A percentile compares a stretch with the other conserved stretches of the same genome.
Evolutionary conservation across 805 yeast genomes (phyloP).

Genomic region (Yarrowia hollandica): DNA sequence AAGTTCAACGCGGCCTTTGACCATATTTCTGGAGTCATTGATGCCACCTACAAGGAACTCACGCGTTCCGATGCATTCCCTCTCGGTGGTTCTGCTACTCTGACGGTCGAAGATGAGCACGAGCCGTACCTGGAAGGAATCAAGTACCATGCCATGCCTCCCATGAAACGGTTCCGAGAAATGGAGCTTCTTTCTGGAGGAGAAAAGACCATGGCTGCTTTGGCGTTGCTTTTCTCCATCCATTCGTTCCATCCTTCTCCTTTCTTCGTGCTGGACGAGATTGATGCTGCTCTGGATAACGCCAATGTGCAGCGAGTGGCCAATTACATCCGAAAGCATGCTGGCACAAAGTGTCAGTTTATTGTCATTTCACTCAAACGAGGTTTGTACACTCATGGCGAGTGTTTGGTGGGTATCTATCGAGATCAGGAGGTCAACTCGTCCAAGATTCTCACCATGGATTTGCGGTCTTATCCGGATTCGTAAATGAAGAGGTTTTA

Average conservation of each 20-base stretch:
- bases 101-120: conserved; percentile 83
- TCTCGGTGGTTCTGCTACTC: conserved; percentile 89
- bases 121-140: conserved; percentile 85
- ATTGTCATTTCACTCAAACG: conserved; percentile 91
- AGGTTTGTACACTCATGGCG: conserved; percentile 81
- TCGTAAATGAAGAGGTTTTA: background rate
- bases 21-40: conserved; percentile 73
- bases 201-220: conserved; percentile 93
- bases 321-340: conserved; percentile 72
- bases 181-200: conserved; percentile 95
- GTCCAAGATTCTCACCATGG: conserved; percentile 36
- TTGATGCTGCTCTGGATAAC: conserved; percentile 96
- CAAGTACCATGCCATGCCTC: conserved; percentile 93
- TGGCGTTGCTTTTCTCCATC: conserved; percentile 86
- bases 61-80: conserved; percentile 72
- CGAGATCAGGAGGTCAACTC: conserved; percentile 36
- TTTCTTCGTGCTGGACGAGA: conserved; percentile 92
- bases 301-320: conserved; percentile 85
- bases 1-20: conserved; percentile 70
- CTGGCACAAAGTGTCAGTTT: conserved; percentile 71
- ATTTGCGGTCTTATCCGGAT: conserved; percentile 32
- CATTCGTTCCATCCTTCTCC: conserved; percentile 93
- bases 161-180: conserved; percentile 87
- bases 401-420: conserved; percentile 89
- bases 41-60: conserved; percentile 77